A percentile compares a stretch with the other conserved stretches of the same genome.
phyloP scores from a whole-genome alignment of 805 yeast species.

The Ogataea saltuana region DNA sequence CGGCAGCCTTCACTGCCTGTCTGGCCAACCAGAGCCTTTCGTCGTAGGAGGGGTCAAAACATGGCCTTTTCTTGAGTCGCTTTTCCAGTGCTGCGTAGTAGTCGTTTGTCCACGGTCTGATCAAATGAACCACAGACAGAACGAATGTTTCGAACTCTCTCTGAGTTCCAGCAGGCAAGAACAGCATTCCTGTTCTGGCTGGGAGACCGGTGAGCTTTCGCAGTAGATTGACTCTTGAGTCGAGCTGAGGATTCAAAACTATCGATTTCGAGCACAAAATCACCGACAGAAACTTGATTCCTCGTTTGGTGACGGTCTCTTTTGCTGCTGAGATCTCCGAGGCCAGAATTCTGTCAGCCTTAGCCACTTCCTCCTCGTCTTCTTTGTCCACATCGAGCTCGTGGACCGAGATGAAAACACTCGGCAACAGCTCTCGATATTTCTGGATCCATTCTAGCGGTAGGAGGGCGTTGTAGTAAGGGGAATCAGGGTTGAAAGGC shows the following conservation, averaged over 20 bases:
- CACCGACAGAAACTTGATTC: conserved; percentile 38
- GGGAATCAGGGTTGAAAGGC: conserved; percentile 44
- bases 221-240: conserved; percentile 38
- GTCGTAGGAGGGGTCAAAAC: conserved; percentile 26
- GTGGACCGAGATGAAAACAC: conserved; percentile 47
- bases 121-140: conserved; percentile 38
- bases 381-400: conserved; percentile 37
- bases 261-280: conserved; percentile 35
- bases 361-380: conserved; percentile 23
- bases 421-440: conserved; percentile 48
- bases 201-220: conserved; percentile 45
- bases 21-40: conserved; percentile 47
- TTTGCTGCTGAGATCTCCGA: conserved; percentile 40
- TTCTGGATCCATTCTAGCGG: conserved; percentile 54
- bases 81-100: conserved; percentile 45
- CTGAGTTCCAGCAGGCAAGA: conserved; percentile 42
- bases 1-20: conserved; percentile 52
- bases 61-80: conserved; percentile 40
- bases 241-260: conserved; percentile 34
- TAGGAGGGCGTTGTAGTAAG: conserved; percentile 43
- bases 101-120: conserved; percentile 44
- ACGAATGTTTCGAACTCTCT: conserved; percentile 45
- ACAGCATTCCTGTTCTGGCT: conserved; percentile 45
- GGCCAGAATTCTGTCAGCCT: conserved; percentile 37
- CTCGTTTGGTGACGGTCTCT: conserved; percentile 31